phyloP scores from a whole-genome alignment of 495 filamentous ascomycete genomes.

The Acidomyces sp. region DNA sequence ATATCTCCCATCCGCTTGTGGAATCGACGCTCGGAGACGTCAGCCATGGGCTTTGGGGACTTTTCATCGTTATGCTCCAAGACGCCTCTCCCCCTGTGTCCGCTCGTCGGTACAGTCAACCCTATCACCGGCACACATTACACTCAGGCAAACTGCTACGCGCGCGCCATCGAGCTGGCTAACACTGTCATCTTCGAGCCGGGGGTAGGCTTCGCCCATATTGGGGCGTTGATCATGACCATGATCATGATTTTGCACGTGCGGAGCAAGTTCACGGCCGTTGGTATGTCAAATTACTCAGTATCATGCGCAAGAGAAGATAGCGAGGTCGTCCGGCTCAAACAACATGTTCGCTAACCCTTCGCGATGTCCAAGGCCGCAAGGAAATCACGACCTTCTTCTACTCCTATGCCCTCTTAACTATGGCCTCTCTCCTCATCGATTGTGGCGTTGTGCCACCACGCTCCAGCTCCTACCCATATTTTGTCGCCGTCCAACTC shows the following conservation, averaged over 20 bases:
- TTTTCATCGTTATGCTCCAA: conserved; percentile 78
- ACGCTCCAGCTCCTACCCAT: conserved; percentile 64
- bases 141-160: conserved; percentile 83
- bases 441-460: conserved; percentile 89
- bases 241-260: conserved; percentile 95
- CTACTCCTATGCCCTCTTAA: conserved; percentile 86
- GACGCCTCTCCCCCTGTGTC: conserved; percentile 74
- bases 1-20: no score
- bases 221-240: conserved; percentile 81
- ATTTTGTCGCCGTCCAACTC: conserved; percentile 79
- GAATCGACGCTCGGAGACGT: no score
- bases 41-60: conserved; percentile 88
- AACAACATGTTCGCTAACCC: no score
- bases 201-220: conserved; percentile 83
- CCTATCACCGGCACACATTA: conserved; percentile 55
- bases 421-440: conserved; percentile 75
- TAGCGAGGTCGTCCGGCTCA: no score
- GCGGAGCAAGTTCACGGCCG: conserved; percentile 92
- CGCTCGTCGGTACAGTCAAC: conserved; percentile 58
- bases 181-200: conserved; percentile 98
- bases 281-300: conserved; percentile 66
- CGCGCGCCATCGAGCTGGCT: conserved; percentile 85
- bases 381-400: conserved; percentile 98
- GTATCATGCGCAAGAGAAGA: no score
- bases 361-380: conserved; percentile 75